Evolutionary conservation across 352 stramenopile species (phyloP), one percentile per base, ranked within the genome.

Genomic region (Halophytophthora batemanensis): DNA sequence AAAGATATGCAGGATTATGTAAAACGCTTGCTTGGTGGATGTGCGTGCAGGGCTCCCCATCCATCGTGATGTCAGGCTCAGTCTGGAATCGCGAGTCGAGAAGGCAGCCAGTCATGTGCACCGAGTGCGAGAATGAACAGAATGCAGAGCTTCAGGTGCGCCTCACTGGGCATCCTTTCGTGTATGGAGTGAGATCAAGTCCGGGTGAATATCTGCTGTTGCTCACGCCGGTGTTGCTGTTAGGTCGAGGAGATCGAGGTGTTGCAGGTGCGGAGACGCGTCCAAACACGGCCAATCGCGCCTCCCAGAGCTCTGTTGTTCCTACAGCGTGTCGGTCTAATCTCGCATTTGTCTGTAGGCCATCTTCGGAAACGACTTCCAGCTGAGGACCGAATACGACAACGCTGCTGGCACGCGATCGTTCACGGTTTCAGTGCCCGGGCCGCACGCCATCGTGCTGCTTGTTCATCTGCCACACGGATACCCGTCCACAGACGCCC

Each of bases 241-340:
- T n/a, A 91, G 80, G 73, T 64, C 36, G 74, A 91, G 29, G 80
- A 91, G 54, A 77, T 91, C 44, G 75, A 87, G 52, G 80, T 89
- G 25, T 68, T 91, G 28, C 74, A 87, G 77, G 80, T 90, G 41
- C 19, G 34, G 52, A 33, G 3, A 8, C 14, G 7, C 21, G 15
- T 31, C 25, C 25, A 31, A 31, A 4, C 8, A 31, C 25, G 25
- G 8, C 25, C 25, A 31, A 31, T 10, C 25, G 8, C 4, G 8
- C 25, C 8, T 31, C 8, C 8, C 25, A 31, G 25, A 31, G 25
- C 25, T 4, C 4, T 31, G n/a, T 31, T 8, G 25, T 8, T 31
- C 25, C 4, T 31, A 10, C 25, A 31, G 25, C 25, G 4, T 8
- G 25, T 31, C 25, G 25, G 8, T 31, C 25, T 31, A 8, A 4